Conservation (phyloP, 2,329 filamentous ascomycete genomes). For the Penicillium sp. region DNA sequence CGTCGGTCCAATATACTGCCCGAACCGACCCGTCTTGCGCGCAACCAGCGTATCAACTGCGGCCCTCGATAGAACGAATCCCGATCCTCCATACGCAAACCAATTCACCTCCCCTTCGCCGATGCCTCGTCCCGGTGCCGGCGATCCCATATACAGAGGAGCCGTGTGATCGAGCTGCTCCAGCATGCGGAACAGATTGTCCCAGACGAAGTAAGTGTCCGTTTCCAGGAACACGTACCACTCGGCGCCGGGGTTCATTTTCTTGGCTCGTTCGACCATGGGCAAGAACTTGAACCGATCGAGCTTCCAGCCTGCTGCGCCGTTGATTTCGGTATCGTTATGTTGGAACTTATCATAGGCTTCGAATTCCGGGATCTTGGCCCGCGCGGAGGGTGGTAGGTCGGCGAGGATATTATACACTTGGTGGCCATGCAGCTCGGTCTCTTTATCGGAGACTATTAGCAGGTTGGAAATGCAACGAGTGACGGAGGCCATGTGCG, state of each 20-base stretch:
- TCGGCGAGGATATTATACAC: constrained; percentile 51
- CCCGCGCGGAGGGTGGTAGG: constrained; percentile 46
- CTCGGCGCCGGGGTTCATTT: constrained; percentile 49
- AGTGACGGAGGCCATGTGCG: constrained; percentile 48
- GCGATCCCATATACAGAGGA: constrained; percentile 54
- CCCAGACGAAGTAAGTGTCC: constrained; percentile 55
- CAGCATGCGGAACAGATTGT: constrained; percentile 52
- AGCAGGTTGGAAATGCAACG: constrained; percentile 17
- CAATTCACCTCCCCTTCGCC: constrained; percentile 28
- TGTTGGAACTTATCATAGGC: constrained; percentile 46
- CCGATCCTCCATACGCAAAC: constrained; percentile 55
- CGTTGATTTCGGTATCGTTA: constrained; percentile 33
- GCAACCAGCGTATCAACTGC: constrained; percentile 47
- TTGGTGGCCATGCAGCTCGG: constrained; percentile 46
- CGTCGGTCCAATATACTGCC: constrained; percentile 45
- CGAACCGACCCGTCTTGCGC: constrained; percentile 16
- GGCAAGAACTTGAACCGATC: constrained; percentile 62
- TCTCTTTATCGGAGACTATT: constrained; percentile 43
- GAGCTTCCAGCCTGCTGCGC: constrained; percentile 53
- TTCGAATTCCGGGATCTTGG: constrained; percentile 39
- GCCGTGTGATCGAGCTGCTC: constrained; percentile 50
- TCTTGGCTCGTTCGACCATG: constrained; percentile 56
- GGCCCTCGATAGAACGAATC: constrained; percentile 50
- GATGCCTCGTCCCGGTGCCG: constrained; percentile 41
- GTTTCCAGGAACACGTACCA: constrained; percentile 62